phyloP scores from a whole-genome alignment of 2,329 filamentous ascomycete genomes.

The Epicoccum nigrum region DNA sequence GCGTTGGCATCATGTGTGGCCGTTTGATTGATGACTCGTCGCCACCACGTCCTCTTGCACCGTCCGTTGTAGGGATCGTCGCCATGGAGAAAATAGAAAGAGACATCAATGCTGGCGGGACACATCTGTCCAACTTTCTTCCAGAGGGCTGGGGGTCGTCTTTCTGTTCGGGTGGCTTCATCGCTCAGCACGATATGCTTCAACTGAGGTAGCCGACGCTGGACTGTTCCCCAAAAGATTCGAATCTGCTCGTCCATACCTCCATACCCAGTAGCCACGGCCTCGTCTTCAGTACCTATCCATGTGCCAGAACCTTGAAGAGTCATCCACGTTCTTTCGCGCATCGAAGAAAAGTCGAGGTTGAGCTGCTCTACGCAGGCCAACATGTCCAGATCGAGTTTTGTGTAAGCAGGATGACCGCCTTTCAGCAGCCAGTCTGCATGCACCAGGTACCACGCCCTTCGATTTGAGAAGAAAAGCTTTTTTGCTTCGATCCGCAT shows the following conservation, averaged over 20 bases:
- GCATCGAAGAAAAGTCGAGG: not conserved
- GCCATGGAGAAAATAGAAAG: not conserved
- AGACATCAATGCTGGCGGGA: not conserved
- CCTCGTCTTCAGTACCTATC: not conserved
- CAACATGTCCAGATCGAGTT: not conserved
- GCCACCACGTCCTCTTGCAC: not conserved
- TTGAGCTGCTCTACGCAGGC: slow-evolving; percentile 3
- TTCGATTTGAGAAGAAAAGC: slow-evolving; percentile 15
- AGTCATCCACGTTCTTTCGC: not conserved
- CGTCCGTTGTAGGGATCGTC: not conserved
- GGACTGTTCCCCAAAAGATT: too few relatives aligned
- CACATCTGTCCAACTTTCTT: slow-evolving; percentile 1
- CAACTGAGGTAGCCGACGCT: slow-evolving; percentile 1
- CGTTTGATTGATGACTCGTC: not conserved
- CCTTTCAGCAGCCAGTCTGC: not conserved
- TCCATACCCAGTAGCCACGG: not conserved
- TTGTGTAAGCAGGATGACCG: not conserved
- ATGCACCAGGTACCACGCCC: slow-evolving; percentile 5
- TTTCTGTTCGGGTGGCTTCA: not conserved
- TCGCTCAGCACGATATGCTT: slow-evolving; percentile 9
- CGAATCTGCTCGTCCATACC: slow-evolving; percentile 3
- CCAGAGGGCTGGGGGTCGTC: not conserved
- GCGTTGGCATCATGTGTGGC: not conserved
- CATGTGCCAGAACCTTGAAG: too few relatives aligned
- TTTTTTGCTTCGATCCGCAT: slow-evolving; percentile 13